A percentile compares a stretch with the other conserved stretches of the same genome.
phyloP scores from a whole-genome alignment of 202 grass and related monocot genomes.

The Thinopyrum obtusiflorum region DNA sequence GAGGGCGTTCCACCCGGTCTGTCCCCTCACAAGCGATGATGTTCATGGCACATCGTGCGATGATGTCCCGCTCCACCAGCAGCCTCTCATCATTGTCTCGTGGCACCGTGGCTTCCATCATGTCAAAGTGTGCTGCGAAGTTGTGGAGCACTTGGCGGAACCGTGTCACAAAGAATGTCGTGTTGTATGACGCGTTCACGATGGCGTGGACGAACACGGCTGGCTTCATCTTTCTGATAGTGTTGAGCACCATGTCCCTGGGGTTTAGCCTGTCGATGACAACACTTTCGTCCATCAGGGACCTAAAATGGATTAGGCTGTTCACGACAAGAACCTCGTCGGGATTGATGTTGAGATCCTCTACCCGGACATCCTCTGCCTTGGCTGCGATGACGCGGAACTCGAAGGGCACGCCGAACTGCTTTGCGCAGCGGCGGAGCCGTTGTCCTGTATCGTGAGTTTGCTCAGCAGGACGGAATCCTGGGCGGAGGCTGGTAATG shows the following conservation, averaged over 20 bases:
- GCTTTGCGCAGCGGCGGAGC: constrained; percentile 38
- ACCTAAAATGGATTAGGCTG: constrained; percentile 37
- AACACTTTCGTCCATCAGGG: constrained; percentile 62
- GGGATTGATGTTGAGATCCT: constrained; percentile 35
- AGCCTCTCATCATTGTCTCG: constrained; percentile 29
- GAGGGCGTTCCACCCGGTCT: constrained; percentile 53
- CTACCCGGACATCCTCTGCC: constrained; percentile 40
- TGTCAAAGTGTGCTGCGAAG: constrained; percentile 58
- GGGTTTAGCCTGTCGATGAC: constrained; percentile 49
- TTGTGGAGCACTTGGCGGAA: constrained; percentile 58
- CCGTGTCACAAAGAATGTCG: constrained; percentile 53
- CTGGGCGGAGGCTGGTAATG: constrained; percentile 30
- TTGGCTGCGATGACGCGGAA: constrained; percentile 46
- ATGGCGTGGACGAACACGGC: constrained; percentile 55
- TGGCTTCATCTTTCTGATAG: constrained; percentile 56
- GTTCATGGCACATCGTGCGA: constrained; percentile 49
- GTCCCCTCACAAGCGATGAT: constrained; percentile 64
- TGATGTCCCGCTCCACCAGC: constrained; percentile 47
- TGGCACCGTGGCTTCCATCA: constrained; percentile 58
- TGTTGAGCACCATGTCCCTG: constrained; percentile 54
- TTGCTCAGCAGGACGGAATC: constrained; percentile 45
- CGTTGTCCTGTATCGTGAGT: constrained; percentile 51
- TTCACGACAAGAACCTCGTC: constrained; percentile 67
- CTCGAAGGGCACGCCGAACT: constrained; percentile 50
- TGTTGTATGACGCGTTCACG: constrained; percentile 51